phyloP scores from a whole-genome alignment of 169 alveolate genomes.

The Eimeria acervulina region DNA sequence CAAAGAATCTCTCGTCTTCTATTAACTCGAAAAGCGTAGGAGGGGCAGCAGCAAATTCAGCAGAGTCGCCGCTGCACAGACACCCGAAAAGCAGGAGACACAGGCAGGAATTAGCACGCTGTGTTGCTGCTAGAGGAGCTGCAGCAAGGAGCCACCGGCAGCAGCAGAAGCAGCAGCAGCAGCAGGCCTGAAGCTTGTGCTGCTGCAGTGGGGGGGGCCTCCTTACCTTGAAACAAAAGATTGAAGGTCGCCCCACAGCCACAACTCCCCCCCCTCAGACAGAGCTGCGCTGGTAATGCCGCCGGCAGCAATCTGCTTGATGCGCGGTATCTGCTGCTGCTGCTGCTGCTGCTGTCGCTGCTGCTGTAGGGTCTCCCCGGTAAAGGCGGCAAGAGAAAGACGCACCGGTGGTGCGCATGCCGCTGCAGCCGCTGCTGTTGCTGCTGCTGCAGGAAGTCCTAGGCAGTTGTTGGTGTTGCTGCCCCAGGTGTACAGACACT shows the following conservation, averaged over 20 bases:
- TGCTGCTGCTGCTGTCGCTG: slow-evolving; percentile 27
- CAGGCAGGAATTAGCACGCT: background rate
- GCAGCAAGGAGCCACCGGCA: background rate
- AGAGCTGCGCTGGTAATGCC: slow-evolving; percentile 64
- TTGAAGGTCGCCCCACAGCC: slow-evolving; percentile 67
- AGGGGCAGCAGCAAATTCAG: background rate
- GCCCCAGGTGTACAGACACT: slow-evolving; percentile 71
- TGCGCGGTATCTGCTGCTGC: slow-evolving; percentile 39
- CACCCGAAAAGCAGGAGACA: background rate
- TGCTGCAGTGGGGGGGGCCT: too few relatives aligned
- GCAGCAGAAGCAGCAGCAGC: background rate
- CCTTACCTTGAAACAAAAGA: slow-evolving; percentile 21
- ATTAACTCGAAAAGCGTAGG: slow-evolving; percentile 9
- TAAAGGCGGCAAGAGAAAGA: background rate
- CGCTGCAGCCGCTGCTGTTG: background rate
- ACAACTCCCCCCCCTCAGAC: slow-evolving; percentile 23
- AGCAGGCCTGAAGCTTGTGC: too few relatives aligned
- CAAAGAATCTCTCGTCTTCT: background rate
- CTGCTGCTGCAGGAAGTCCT: slow-evolving; percentile 47
- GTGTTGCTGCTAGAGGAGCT: background rate
- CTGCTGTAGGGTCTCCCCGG: background rate
- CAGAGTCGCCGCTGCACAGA: slow-evolving; percentile 34
- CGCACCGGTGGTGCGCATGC: slow-evolving; percentile 44
- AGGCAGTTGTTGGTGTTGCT: slow-evolving; percentile 73
- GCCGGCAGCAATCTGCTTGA: slow-evolving; percentile 76